phyloP scores from a whole-genome alignment of 1,284 basidiomycete genomes.

The Ganoderma multipileum region DNA sequence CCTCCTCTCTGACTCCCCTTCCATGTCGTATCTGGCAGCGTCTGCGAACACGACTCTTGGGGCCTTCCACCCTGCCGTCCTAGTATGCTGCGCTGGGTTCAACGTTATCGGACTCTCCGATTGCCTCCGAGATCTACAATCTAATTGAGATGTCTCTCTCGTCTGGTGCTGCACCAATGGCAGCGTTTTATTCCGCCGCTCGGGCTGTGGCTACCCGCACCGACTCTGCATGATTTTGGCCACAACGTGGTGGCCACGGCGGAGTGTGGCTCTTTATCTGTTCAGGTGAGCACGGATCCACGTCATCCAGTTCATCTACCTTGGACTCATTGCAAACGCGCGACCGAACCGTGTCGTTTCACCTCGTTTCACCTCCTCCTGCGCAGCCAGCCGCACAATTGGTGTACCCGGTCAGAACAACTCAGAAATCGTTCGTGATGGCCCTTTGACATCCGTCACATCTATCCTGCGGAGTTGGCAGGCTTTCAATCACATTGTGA shows the following conservation, averaged over 20 bases:
- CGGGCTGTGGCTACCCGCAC: neutral
- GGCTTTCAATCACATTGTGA: neutral
- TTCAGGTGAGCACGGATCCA: conserved; percentile 1
- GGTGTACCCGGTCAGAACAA: neutral
- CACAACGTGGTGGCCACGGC: neutral
- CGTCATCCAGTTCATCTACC: neutral
- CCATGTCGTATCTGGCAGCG: neutral
- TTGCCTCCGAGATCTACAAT: neutral
- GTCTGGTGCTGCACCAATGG: neutral
- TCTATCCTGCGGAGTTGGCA: neutral
- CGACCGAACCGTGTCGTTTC: neutral
- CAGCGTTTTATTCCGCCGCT: neutral
- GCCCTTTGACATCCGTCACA: neutral
- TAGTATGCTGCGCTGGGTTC: neutral
- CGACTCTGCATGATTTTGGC: neutral
- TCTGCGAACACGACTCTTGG: neutral
- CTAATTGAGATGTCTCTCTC: neutral
- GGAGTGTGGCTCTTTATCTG: neutral
- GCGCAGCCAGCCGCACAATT: neutral
- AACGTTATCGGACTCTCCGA: neutral
- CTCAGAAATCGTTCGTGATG: neutral
- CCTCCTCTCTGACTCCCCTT: neutral
- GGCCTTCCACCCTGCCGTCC: neutral
- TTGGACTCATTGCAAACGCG: neutral
- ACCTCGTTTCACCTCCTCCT: neutral